Percentiles rank a stretch among this genome's conserved stretches.
Conservation (phyloP, 1,139 yeast genomes). For the Geotrichum reessii region DNA sequence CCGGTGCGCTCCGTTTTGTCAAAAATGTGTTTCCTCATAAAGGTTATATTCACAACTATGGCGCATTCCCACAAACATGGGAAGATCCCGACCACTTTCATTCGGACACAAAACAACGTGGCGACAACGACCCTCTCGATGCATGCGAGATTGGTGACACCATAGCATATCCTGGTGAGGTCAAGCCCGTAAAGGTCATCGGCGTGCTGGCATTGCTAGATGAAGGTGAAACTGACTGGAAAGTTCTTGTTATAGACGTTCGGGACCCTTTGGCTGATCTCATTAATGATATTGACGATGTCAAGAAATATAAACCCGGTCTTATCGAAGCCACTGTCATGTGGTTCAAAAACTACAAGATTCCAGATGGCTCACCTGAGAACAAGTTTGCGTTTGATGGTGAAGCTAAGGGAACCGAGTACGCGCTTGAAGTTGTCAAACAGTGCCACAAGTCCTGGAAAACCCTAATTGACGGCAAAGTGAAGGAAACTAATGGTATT, state of each 20-base stretch:
- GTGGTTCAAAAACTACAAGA: constrained; percentile 94
- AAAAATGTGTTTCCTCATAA: constrained; percentile 93
- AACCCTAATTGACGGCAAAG: constrained; percentile 52
- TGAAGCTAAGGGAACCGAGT: constrained; percentile 61
- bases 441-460: constrained; percentile 83
- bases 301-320: constrained; percentile 77
- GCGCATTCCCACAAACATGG: constrained; percentile 98
- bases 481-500: constrained; percentile 38
- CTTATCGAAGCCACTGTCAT: constrained; percentile 74
- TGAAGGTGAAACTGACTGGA: constrained; percentile 98
- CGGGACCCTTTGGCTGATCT: constrained; percentile 74
- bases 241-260: constrained; percentile 77
- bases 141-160: constrained; percentile 86
- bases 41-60: constrained; percentile 94
- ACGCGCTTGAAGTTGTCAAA: constrained; percentile 63
- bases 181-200: constrained; percentile 79
- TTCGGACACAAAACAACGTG: constrained; percentile 53
- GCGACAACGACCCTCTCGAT: constrained; percentile 95
- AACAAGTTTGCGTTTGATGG: constrained; percentile 85
- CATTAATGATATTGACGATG: constrained; percentile 76
- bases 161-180: constrained; percentile 65
- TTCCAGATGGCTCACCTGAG: constrained; percentile 88
- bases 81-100: constrained; percentile 56
- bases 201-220: constrained; percentile 93
- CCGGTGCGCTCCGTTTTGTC: constrained; percentile 72